Conservation (phyloP, 2,329 filamentous ascomycete genomes). For the Cercospora berteroae region DNA sequence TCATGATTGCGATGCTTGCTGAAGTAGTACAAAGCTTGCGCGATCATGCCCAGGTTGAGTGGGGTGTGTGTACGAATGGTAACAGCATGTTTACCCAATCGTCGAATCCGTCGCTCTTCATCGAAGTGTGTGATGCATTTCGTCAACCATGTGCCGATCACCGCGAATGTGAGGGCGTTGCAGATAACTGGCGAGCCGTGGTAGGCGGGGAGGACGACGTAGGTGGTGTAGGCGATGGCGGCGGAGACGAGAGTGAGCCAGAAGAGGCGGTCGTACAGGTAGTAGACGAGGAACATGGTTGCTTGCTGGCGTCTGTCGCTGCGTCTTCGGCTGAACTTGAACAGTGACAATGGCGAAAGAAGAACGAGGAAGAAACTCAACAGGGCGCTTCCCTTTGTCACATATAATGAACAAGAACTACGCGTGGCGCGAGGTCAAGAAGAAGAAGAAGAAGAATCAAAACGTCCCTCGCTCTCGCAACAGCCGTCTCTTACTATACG, state of each 20-base stretch:
- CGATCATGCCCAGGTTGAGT: slow-evolving; percentile 63
- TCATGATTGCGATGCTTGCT: slow-evolving; percentile 56
- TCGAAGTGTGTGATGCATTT: slow-evolving; percentile 30
- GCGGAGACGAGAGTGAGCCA: slow-evolving; percentile 19
- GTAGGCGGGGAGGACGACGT: background rate
- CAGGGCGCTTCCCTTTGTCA: background rate
- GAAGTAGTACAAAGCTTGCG: slow-evolving; percentile 51
- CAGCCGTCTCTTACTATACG: background rate
- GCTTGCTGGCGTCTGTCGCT: background rate
- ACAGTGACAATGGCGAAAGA: background rate
- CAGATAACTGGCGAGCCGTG: slow-evolving; percentile 1
- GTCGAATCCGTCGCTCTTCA: slow-evolving; percentile 40
- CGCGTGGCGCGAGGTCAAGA: background rate
- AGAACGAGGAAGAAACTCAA: background rate
- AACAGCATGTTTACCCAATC: slow-evolving; percentile 48
- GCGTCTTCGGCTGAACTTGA: background rate
- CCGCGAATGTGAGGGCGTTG: slow-evolving; percentile 14
- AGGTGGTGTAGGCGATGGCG: slow-evolving; percentile 13
- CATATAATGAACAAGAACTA: no score
- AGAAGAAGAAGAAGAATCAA: background rate
- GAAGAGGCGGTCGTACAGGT: slow-evolving; percentile 15
- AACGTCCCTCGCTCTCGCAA: background rate
- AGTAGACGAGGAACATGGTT: slow-evolving; percentile 12
- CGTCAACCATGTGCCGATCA: slow-evolving; percentile 14
- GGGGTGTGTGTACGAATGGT: slow-evolving; percentile 41